phyloP scores from a whole-genome alignment of 768 basidiomycete genomes.

The Gloeophyllum trabeum region DNA sequence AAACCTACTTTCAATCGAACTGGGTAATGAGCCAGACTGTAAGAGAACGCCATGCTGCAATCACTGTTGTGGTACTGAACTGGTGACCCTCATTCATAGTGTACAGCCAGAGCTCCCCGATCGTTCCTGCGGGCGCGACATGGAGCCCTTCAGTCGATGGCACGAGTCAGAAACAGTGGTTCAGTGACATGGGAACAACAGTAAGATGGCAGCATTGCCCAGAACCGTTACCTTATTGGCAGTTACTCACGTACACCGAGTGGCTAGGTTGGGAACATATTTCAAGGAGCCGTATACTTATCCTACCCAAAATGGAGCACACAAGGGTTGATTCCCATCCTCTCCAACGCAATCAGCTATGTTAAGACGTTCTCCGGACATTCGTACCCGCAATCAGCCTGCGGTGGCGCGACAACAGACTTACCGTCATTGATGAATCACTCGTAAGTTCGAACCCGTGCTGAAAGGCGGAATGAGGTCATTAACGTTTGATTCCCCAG shows the following conservation, averaged over 20 bases:
- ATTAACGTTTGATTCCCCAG: slow-evolving; percentile 7
- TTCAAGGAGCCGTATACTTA: slow-evolving; percentile 26
- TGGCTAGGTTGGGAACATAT: slow-evolving; percentile 20
- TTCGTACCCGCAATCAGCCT: slow-evolving; percentile 27
- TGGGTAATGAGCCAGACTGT: slow-evolving; percentile 29
- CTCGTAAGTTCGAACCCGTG: slow-evolving; percentile 11
- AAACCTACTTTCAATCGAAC: slow-evolving; percentile 24
- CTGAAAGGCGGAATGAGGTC: not conserved
- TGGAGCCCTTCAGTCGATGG: slow-evolving; percentile 24
- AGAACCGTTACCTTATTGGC: too few species aligned
- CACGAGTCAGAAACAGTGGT: slow-evolving; percentile 21
- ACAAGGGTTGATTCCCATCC: slow-evolving; percentile 16
- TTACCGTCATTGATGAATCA: slow-evolving; percentile 23
- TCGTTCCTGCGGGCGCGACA: slow-evolving; percentile 15
- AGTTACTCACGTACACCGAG: too few species aligned
- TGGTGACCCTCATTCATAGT: slow-evolving; percentile 9
- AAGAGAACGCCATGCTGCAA: slow-evolving; percentile 5
- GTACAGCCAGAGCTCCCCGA: slow-evolving; percentile 21
- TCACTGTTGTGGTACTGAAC: not conserved
- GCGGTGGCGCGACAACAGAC: slow-evolving; percentile 23
- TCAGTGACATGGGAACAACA: slow-evolving; percentile 16
- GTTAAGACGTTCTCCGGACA: slow-evolving; percentile 23
- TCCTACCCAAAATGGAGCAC: slow-evolving; percentile 19
- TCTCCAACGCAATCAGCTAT: slow-evolving; percentile 13
- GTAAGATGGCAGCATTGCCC: too few species aligned